phyloP scores from a whole-genome alignment of 2,329 filamentous ascomycete species.

The Fusarium sp. region DNA sequence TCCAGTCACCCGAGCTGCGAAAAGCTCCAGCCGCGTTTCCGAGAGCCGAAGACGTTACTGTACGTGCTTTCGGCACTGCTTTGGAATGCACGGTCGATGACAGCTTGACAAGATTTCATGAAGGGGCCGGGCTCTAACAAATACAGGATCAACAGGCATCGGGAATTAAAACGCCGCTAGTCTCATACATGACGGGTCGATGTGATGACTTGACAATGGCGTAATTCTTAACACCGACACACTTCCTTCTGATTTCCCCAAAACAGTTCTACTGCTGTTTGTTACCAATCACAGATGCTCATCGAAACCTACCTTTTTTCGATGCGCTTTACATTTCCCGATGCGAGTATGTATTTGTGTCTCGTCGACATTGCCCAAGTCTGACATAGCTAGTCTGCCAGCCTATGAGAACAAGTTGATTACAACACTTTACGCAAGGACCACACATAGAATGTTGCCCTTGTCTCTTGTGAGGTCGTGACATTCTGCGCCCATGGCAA shows the following conservation, averaged over 20 bases:
- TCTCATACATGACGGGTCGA: no score
- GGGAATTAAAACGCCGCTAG: neutral
- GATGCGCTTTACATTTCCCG: neutral
- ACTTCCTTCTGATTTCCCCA: no score
- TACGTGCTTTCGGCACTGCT: neutral
- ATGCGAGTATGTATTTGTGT: neutral
- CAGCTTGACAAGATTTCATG: neutral
- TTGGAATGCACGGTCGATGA: neutral
- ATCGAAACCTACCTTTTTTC: neutral
- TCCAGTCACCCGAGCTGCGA: neutral
- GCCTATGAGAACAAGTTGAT: neutral
- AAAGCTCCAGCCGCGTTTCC: neutral
- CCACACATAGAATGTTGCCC: neutral
- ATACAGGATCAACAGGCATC: no score
- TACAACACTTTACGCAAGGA: neutral
- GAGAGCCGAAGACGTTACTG: neutral
- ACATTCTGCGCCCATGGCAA: neutral
- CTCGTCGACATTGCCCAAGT: neutral
- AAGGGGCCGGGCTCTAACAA: no score
- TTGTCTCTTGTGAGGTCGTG: neutral
- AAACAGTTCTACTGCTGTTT: no score
- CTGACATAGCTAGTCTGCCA: neutral
- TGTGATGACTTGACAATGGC: no score
- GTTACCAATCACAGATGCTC: no score
- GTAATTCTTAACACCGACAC: no score